Evolutionary conservation across 2,329 filamentous ascomycete species (phyloP).

Genomic region (Chaetomium sp.): DNA sequence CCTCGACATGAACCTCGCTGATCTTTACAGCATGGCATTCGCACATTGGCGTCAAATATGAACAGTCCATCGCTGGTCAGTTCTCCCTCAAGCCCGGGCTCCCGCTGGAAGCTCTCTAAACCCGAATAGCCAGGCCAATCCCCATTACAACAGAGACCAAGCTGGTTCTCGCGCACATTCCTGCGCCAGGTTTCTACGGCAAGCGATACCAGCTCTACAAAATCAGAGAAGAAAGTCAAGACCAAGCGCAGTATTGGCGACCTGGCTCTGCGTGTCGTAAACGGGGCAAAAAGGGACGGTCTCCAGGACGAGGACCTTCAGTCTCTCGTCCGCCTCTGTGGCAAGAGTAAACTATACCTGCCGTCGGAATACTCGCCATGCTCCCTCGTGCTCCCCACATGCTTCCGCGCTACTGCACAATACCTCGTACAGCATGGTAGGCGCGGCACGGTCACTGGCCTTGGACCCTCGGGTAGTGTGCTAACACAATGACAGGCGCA

Average conservation of each 20-base stretch:
- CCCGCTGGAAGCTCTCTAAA: conserved; percentile 10
- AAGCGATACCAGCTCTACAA: conserved; percentile 36
- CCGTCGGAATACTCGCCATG: conserved; percentile 60
- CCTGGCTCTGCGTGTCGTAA: conserved; percentile 50
- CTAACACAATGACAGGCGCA: conserved; percentile 38
- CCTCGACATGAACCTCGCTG: background rate
- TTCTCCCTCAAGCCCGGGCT: conserved; percentile 17
- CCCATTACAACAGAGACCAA: conserved; percentile 29
- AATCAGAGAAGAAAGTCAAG: conserved; percentile 39
- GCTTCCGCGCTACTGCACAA: conserved; percentile 67
- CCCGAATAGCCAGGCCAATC: conserved; percentile 22
- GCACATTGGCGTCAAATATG: conserved; percentile 43
- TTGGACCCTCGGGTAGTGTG: background rate
- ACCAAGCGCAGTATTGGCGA: conserved; percentile 60
- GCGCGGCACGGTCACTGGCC: conserved; percentile 22
- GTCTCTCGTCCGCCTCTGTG: conserved; percentile 63
- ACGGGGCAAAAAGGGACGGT: conserved; percentile 48
- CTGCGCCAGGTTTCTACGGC: conserved; percentile 36
- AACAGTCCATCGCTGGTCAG: conserved; percentile 42
- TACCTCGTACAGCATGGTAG: conserved; percentile 62
- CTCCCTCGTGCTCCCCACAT: conserved; percentile 63
- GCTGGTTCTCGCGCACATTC: conserved; percentile 41
- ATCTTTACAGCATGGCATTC: conserved; percentile 54
- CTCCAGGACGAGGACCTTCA: conserved; percentile 56
- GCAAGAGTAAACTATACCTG: conserved; percentile 63